These are phyloP conservation scores for Daldinia loculata DNA, from an alignment of 495 filamentous ascomycete genomes.

Conservation along the genomic window DNA sequence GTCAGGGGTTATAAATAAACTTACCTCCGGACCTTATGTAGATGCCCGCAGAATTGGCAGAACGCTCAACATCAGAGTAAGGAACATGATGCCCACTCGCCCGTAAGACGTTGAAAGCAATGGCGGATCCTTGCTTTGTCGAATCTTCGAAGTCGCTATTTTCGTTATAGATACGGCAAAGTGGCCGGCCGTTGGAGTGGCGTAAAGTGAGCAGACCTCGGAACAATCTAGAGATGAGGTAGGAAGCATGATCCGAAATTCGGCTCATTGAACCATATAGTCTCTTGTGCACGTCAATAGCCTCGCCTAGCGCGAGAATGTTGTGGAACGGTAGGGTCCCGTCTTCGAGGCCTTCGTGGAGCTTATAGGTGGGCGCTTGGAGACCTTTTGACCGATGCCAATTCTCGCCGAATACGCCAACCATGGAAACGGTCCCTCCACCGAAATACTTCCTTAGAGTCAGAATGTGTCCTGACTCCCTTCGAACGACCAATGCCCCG, in stretches of 20 bases:
- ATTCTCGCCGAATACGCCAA: constrained; percentile 63
- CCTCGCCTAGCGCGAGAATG: constrained; percentile 75
- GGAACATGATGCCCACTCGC: constrained; percentile 64
- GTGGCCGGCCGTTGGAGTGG: constrained; percentile 65
- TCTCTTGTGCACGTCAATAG: constrained; percentile 69
- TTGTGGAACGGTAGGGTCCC: constrained; percentile 82
- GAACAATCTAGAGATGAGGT: constrained; percentile 63
- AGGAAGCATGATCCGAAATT: constrained; percentile 70
- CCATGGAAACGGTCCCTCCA: constrained; percentile 78
- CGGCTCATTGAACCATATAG: constrained; percentile 69
- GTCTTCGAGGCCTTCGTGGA: constrained; percentile 78
- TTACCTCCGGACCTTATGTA: constrained; percentile 75
- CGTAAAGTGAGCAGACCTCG: constrained; percentile 59
- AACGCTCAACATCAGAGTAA: constrained; percentile 68
- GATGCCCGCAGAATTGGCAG: constrained; percentile 68
- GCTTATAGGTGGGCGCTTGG: constrained; percentile 46
- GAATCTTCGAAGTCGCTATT: constrained; percentile 62
- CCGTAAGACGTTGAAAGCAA: constrained; percentile 73
- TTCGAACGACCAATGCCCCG: constrained; percentile 74
- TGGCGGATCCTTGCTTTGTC: constrained; percentile 69
- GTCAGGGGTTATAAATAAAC: constrained; percentile 52
- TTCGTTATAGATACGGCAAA: constrained; percentile 71
- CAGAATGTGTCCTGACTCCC: constrained; percentile 68
- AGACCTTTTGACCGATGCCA: constrained; percentile 71
- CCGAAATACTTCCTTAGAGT: constrained; percentile 75